Evolutionary conservation across 2,329 filamentous ascomycete genomes (phyloP).

Genomic region (Epichloe festucae): DNA sequence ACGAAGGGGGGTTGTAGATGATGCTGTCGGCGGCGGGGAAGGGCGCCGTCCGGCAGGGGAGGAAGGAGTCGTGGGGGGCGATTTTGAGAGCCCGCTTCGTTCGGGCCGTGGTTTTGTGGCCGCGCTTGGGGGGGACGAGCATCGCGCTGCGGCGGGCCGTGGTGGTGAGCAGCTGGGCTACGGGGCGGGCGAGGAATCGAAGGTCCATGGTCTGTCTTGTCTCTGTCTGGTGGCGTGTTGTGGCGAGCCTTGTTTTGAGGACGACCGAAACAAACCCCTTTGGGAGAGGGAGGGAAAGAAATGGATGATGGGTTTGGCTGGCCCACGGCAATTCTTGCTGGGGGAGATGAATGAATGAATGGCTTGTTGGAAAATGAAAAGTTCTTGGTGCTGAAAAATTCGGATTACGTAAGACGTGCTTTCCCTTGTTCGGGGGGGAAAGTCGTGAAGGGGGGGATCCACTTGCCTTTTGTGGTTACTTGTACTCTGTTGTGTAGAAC

Average conservation of each 20-base stretch:
- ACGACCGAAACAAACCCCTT: too few species aligned
- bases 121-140: constrained; percentile 17
- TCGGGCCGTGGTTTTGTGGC: constrained; percentile 39
- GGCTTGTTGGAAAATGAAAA: too few species aligned
- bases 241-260: neutral
- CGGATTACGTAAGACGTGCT: too few species aligned
- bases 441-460: too few species aligned
- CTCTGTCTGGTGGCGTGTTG: neutral
- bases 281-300: too few species aligned
- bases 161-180: constrained; percentile 19
- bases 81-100: constrained; percentile 47
- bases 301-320: too few species aligned
- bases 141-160: constrained; percentile 11
- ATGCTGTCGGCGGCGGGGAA: constrained; percentile 26
- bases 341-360: too few species aligned
- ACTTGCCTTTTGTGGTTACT: too few species aligned
- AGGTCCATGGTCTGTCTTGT: constrained; percentile 20
- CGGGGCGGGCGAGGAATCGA: constrained; percentile 22
- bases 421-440: too few species aligned
- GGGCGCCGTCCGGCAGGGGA: constrained; percentile 23
- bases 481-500: too few species aligned
- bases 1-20: constrained; percentile 45
- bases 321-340: too few species aligned
- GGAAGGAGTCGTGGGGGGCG: constrained; percentile 47
- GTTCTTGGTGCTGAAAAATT: too few species aligned